Base-by-base conservation (phyloP, 768 basidiomycete species). In the Boletus fagicola region DNA sequence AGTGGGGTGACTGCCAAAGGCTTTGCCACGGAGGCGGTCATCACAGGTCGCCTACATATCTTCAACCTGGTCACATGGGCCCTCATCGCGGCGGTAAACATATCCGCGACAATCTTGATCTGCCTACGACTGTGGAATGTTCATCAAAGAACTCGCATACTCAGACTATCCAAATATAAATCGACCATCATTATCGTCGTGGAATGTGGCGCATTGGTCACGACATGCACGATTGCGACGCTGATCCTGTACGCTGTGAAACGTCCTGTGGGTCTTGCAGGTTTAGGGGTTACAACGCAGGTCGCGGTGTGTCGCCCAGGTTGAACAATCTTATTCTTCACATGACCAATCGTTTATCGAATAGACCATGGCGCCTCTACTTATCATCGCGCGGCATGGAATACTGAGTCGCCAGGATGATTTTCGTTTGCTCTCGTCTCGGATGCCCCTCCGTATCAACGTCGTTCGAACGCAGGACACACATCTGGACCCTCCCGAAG, bases 161-260 rank as follows among this genome's bases (percentile, higher is more conserved):
- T 54, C 12, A 50, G 20, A 20, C 42, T 36, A 7, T 64, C 45
- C 26, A 56, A n/a, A 9, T 68, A 70, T 18, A 58, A 58, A 44
- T 62, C 67, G n/a, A 53, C 53, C 15, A 45, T 60, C 24, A 5
- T 63, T 30, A 13, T 65, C 46, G 55, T 65, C 49, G 56, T 65
- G 18, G 67, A 68, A 40, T 70, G 63, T 10, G 66, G 67, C 20
- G 60, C 57, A 0, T 6, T 68, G 26, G 61, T 68, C 35, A 65
- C 66, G 35, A 4, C 51, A 1, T 59, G 56, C 43, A 53, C 66
- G 5, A 8, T 51, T 7, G 51, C 56, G 1, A 57, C 70, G 57
- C 33, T 68, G 33, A 33, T 62, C 11, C 8, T 68, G 36, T 59
- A 59, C 5, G 44, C 56, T 4, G 47, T 49, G 6, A 10, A 16